Base-by-base conservation (phyloP, 2,329 filamentous ascomycete genomes). In the Diplodia mutila region DNA sequence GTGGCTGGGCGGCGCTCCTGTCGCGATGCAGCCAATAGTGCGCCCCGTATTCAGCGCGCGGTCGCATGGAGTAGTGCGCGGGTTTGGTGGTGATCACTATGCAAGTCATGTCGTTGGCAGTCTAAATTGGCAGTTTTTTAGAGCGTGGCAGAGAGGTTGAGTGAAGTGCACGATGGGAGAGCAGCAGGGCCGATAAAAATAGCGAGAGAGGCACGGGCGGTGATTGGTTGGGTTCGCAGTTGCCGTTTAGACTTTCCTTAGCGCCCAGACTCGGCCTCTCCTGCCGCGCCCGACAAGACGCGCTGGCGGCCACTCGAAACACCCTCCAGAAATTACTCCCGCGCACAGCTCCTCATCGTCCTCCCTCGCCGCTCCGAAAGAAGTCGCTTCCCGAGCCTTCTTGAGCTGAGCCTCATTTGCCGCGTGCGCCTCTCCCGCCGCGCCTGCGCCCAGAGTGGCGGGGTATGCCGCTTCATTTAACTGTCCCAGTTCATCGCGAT, bases 181-280 rank as follows among this genome's bases (percentile, higher is more conserved):
- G 42, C 2, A 46, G 59, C 9, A 21, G 2, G 46, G n/a, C 8
- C 27, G 59, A 29, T 9, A 51, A 29, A 63, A 63, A 61, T 61
- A 51, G 18, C 42, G 46, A 27, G 16, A 16, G n/a, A 8, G 59
- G n/a, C 27, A 6, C 25, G 4, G 57, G 0, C 57, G 29, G 25
- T 42, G 25, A 63, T 63, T 63, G 59, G 59, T n/a, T 18, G n/a
- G 3, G 14, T 4, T 1, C 2, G 59, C 18, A 34, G 49, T 63
- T 63, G 59, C 39, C 57, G 57, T 61, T 48, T 49, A 49, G 57
- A 42, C 39, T 51, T 34, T 51, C 34, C 59, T 51, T 51, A 51
- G 59, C 59, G 59, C 59, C 59, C 42, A 63, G 59, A 23, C 59
- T 63, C 59, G 42, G 59, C 59, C 46, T 51, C 59, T 63, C 59